A percentile compares a stretch with the other conserved stretches of the same genome.
Evolutionary conservation across 495 filamentous ascomycete genomes (phyloP).

Genomic region (Tuber aestivum): DNA sequence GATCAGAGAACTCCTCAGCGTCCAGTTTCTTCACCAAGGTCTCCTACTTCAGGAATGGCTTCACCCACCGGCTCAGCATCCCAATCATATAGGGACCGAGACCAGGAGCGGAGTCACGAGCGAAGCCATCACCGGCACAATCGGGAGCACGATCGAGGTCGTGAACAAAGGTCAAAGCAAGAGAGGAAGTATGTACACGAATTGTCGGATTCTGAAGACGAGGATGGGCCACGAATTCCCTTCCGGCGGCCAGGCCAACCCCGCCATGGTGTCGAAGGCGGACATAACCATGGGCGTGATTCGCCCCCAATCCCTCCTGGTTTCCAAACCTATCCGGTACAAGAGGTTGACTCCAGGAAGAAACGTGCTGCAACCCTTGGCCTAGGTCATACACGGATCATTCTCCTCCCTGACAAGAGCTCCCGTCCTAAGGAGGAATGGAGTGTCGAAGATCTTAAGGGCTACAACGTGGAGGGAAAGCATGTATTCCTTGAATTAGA

Average conservation of each 20-base stretch:
- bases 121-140: no score
- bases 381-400: constrained; percentile 62
- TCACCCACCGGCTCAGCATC: constrained; percentile 28
- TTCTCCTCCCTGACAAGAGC: constrained; percentile 76
- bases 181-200: constrained; percentile 14
- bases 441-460: constrained; percentile 84
- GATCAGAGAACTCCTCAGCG: constrained; percentile 28
- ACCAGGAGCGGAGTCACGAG: constrained; percentile 13
- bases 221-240: constrained; percentile 34
- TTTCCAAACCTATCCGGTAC: constrained; percentile 50
- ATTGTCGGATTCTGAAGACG: constrained; percentile 37
- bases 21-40: constrained; percentile 28
- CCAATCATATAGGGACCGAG: constrained; percentile 21
- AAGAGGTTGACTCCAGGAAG: constrained; percentile 92
- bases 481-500: constrained; percentile 94
- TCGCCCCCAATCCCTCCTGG: constrained; percentile 41
- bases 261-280: constrained; percentile 18
- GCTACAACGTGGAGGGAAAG: constrained; percentile 96
- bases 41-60: constrained; percentile 15
- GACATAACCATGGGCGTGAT: constrained; percentile 28
- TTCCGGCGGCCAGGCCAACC: constrained; percentile 27
- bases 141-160: constrained; percentile 5
- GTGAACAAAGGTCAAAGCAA: constrained; percentile 11
- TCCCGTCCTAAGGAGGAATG: constrained; percentile 76
- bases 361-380: constrained; percentile 95